Percentiles rank a stretch among this genome's conserved stretches.
Conservation (phyloP, 805 yeast genomes). For the Kodamaea kaohsiungensis region DNA sequence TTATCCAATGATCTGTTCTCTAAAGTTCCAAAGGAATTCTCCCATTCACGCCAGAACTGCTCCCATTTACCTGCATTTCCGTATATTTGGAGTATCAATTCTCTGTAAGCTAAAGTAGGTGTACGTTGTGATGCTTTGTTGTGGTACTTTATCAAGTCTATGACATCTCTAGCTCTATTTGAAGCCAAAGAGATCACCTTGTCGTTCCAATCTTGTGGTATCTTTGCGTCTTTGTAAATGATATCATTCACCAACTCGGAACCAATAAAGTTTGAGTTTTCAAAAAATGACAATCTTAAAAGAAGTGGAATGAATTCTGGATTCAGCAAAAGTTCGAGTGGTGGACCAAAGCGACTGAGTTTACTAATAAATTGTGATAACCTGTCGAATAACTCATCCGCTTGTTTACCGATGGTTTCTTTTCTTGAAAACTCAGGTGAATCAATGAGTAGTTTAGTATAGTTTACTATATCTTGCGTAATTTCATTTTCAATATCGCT, state of each 20-base stretch:
- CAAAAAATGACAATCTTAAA: constrained; percentile 30
- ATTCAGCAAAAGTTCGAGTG: constrained; percentile 1
- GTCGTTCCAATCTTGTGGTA: constrained; percentile 6
- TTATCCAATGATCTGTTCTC: constrained; percentile 2
- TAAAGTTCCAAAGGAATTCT: constrained; percentile 15
- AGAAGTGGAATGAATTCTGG: constrained; percentile 33
- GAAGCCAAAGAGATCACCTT: constrained; percentile 18
- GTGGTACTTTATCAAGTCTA: constrained; percentile 26
- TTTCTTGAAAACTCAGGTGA: constrained; percentile 22
- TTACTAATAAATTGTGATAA: constrained; percentile 30
- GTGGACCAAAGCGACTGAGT: constrained; percentile 25
- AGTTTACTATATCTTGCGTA: constrained; percentile 29
- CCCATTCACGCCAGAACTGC: constrained; percentile 43
- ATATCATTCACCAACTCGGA: constrained; percentile 26
- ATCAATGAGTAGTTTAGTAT: constrained; percentile 36
- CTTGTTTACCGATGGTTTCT: constrained; percentile 9
- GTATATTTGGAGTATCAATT: constrained; percentile 35
- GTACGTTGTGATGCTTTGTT: constrained; percentile 12
- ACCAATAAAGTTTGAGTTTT: constrained; percentile 18
- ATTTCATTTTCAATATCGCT: constrained; percentile 10
- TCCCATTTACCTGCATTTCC: constrained; percentile 42
- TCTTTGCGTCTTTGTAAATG: constrained; percentile 17
- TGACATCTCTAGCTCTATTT: constrained; percentile 32
- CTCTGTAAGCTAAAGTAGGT: constrained; percentile 26
- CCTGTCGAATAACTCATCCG: constrained; percentile 23